A percentile compares a stretch with the other conserved stretches of the same genome.
phyloP scores from a whole-genome alignment of 805 yeast genomes.

The Candida ovalis region DNA sequence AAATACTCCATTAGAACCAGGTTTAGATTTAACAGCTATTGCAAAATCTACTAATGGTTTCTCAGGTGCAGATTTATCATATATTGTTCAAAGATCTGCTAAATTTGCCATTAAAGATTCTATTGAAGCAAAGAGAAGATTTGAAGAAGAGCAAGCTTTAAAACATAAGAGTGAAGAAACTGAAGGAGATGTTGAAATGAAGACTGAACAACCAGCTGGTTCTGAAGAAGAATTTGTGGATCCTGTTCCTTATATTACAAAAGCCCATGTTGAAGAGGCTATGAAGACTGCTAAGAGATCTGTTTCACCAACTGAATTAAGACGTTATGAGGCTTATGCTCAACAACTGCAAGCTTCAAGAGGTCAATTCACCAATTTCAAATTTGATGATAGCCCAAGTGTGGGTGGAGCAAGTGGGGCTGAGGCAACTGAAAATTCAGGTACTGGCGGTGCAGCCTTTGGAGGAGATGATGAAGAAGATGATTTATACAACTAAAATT shows the following conservation, averaged over 20 bases:
- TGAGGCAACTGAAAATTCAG: conserved; percentile 30
- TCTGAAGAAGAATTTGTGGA: conserved; percentile 77
- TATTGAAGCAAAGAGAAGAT: conserved; percentile 66
- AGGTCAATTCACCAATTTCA: conserved; percentile 89
- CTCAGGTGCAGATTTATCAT: conserved; percentile 98
- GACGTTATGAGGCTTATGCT: conserved; percentile 98
- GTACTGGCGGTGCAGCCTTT: conserved; percentile 40
- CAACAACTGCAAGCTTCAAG: conserved; percentile 95
- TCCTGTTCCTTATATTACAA: conserved; percentile 93
- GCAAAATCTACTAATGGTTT: conserved; percentile 95
- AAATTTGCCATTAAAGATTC: conserved; percentile 98
- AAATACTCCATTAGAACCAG: conserved; percentile 98
- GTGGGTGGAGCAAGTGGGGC: conserved; percentile 25
- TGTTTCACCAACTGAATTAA: conserved; percentile 93
- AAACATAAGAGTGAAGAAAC: conserved; percentile 36
- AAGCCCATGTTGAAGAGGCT: conserved; percentile 96
- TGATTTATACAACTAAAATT: conserved; percentile 36
- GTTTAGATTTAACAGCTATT: conserved; percentile 80
- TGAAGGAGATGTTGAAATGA: conserved; percentile 38
- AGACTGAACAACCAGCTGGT: conserved; percentile 19
- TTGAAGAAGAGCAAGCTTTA: conserved; percentile 49
- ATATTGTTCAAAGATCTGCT: conserved; percentile 98
- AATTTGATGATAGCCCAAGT: conserved; percentile 48
- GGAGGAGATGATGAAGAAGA: conserved; percentile 49
- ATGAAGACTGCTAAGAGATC: conserved; percentile 99